Evolutionary conservation across 371 early-diverging fungal genomes (phyloP).

Genomic region (Lichtheimia hyalospora): DNA sequence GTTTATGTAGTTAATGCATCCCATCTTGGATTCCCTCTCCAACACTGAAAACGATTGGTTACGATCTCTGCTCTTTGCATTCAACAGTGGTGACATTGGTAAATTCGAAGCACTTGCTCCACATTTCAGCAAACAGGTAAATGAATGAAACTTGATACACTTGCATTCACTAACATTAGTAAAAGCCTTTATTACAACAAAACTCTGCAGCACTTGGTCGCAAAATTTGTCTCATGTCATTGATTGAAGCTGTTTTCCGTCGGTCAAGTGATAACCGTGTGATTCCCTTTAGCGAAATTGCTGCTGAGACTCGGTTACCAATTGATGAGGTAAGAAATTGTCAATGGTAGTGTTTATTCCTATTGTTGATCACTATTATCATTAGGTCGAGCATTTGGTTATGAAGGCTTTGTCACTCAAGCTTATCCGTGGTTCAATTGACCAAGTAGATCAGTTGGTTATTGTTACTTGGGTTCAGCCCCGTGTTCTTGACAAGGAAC

Average conservation of each 20-base stretch:
- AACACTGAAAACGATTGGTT: slow-evolving; percentile 89
- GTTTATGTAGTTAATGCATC: slow-evolving; percentile 82
- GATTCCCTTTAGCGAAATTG: slow-evolving; percentile 84
- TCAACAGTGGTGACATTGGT: slow-evolving; percentile 93
- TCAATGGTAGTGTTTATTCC: too few species aligned
- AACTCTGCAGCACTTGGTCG: slow-evolving; percentile 77
- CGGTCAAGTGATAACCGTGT: slow-evolving; percentile 79
- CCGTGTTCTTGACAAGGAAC: slow-evolving; percentile 87
- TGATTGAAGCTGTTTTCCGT: slow-evolving; percentile 93
- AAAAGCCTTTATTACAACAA: slow-evolving; percentile 75
- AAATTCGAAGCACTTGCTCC: slow-evolving; percentile 81
- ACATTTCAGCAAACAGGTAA: slow-evolving; percentile 76
- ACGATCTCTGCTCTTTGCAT: slow-evolving; percentile 81
- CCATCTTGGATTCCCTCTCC: slow-evolving; percentile 81
- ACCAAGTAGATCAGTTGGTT: slow-evolving; percentile 90
- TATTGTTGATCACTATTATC: background rate
- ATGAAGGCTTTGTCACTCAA: slow-evolving; percentile 96
- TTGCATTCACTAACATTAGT: background rate
- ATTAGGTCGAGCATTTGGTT: slow-evolving; percentile 91
- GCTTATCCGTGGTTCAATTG: slow-evolving; percentile 91
- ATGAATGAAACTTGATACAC: background rate
- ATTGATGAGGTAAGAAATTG: slow-evolving; percentile 56
- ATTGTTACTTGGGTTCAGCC: slow-evolving; percentile 96
- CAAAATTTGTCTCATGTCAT: slow-evolving; percentile 96
- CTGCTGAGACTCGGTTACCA: slow-evolving; percentile 84